Conservation (phyloP, 2,329 filamentous ascomycete species). For the Trichoderma simmonsii region DNA sequence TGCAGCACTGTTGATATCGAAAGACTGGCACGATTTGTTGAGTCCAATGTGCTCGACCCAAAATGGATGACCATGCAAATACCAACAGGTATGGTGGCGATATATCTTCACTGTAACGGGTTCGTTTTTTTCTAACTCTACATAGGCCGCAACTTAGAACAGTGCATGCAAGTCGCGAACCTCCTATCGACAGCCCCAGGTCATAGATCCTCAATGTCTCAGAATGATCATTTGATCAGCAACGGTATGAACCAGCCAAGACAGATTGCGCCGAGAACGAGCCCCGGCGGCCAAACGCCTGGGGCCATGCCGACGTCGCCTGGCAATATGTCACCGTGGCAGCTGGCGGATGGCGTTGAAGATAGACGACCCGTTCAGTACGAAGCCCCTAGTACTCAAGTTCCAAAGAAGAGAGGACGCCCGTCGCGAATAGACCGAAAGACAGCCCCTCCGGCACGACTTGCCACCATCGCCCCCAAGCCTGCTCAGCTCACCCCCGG, state of each 20-base stretch:
- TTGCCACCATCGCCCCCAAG: slow-evolving; percentile 34
- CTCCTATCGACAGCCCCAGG: slow-evolving; percentile 32
- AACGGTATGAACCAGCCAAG: slow-evolving; percentile 10
- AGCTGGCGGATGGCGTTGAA: slow-evolving; percentile 21
- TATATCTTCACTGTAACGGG: not conserved
- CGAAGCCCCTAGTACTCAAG: slow-evolving; percentile 6
- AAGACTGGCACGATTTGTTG: slow-evolving; percentile 47
- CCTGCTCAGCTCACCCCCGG: slow-evolving; percentile 21
- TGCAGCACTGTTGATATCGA: slow-evolving; percentile 49
- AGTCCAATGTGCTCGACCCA: slow-evolving; percentile 38
- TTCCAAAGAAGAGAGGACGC: slow-evolving; percentile 40
- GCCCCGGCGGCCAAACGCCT: not conserved
- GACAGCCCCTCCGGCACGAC: slow-evolving; percentile 32
- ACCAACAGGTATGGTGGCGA: slow-evolving; percentile 39
- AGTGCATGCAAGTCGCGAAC: slow-evolving; percentile 42
- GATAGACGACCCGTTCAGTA: slow-evolving; percentile 13
- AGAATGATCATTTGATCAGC: slow-evolving; percentile 10
- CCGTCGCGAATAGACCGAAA: slow-evolving; percentile 45
- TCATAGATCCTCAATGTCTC: slow-evolving; percentile 2
- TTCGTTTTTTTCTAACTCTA: not conserved
- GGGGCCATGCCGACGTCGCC: not conserved
- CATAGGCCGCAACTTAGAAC: slow-evolving; percentile 46
- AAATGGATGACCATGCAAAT: slow-evolving; percentile 50
- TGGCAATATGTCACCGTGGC: slow-evolving; percentile 26
- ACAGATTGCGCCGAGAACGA: slow-evolving; percentile 1